Conservation (phyloP, 2,329 filamentous ascomycete species). For the Fusarium denticulatum region DNA sequence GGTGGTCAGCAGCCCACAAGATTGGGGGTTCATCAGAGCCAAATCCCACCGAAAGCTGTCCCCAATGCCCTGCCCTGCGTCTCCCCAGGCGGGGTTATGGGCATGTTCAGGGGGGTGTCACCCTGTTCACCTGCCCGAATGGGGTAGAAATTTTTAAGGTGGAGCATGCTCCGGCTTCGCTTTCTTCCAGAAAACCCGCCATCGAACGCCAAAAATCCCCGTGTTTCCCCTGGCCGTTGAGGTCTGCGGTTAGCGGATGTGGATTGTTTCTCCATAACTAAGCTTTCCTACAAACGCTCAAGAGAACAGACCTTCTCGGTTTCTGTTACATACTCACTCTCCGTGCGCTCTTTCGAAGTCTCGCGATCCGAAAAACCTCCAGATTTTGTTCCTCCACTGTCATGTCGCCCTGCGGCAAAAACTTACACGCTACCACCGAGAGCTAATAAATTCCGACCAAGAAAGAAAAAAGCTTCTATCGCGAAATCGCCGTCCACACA, state of each 20-base stretch:
- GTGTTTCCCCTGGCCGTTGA: conserved; percentile 21
- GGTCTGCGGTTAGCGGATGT: conserved; percentile 1
- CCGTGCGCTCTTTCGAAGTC: conserved; percentile 8
- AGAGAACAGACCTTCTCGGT: conserved; percentile 10
- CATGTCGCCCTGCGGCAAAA: conserved; percentile 5
- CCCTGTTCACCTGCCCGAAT: conserved; percentile 37
- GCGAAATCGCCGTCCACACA: conserved; percentile 11
- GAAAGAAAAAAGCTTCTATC: conserved; percentile 1
- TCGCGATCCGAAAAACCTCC: not conserved
- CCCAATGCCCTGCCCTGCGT: not conserved
- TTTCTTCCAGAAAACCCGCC: conserved; percentile 42
- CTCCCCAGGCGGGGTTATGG: not conserved
- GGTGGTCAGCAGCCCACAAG: conserved; percentile 15
- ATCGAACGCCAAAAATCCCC: conserved; percentile 32
- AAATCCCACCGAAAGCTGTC: not conserved
- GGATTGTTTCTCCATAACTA: conserved; percentile 26
- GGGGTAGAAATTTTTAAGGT: conserved; percentile 14
- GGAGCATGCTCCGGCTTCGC: conserved; percentile 31
- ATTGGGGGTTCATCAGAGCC: not conserved
- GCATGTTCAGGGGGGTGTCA: not conserved
- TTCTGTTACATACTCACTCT: conserved; percentile 19
- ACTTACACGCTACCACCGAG: not conserved
- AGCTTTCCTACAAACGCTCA: conserved; percentile 1
- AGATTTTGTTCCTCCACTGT: not conserved
- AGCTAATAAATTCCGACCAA: not conserved